Percentiles rank a stretch among this genome's conserved stretches.
Evolutionary conservation across 805 yeast species (phyloP).

Genomic region (Metschnikowia koreensis): DNA sequence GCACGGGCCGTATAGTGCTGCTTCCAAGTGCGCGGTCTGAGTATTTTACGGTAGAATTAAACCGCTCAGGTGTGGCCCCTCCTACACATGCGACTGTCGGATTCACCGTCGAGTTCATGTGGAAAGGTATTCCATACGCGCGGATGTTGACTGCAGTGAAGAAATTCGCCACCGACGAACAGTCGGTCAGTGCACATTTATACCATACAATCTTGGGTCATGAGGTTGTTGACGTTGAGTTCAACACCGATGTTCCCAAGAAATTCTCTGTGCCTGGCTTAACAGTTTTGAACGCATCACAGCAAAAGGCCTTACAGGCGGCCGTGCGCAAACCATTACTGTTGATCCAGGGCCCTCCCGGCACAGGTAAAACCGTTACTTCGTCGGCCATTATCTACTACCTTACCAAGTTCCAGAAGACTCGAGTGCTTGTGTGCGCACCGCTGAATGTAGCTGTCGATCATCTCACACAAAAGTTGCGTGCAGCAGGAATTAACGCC

Average conservation of each 20-base stretch:
- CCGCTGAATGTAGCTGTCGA: constrained; percentile 96
- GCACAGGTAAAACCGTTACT: constrained; percentile 91
- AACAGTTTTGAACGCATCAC: constrained; percentile 68
- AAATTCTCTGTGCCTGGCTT: constrained; percentile 64
- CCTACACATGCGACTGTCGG: constrained; percentile 61
- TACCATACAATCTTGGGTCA: constrained; percentile 81
- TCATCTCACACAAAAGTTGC: constrained; percentile 75
- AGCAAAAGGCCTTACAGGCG: constrained; percentile 64
- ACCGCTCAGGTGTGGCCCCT: constrained; percentile 40
- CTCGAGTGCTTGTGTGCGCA: constrained; percentile 81
- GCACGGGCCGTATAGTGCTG: constrained; percentile 66
- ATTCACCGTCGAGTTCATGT: constrained; percentile 81
- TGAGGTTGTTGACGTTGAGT: constrained; percentile 61
- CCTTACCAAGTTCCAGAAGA: constrained; percentile 57
- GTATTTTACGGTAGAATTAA: constrained; percentile 64
- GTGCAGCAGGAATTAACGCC: constrained; percentile 69
- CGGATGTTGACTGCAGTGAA: constrained; percentile 82
- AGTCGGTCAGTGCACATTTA: constrained; percentile 69
- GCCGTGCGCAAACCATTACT: constrained; percentile 17
- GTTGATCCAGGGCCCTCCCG: constrained; percentile 80
- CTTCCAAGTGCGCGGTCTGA: constrained; percentile 67
- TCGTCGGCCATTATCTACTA: constrained; percentile 87
- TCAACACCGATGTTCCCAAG: constrained; percentile 60
- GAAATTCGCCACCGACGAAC: constrained; percentile 64
- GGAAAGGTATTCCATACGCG: constrained; percentile 82